Conservation (phyloP, 2,329 filamentous ascomycete genomes). For the Apiospora kogelbergensis region DNA sequence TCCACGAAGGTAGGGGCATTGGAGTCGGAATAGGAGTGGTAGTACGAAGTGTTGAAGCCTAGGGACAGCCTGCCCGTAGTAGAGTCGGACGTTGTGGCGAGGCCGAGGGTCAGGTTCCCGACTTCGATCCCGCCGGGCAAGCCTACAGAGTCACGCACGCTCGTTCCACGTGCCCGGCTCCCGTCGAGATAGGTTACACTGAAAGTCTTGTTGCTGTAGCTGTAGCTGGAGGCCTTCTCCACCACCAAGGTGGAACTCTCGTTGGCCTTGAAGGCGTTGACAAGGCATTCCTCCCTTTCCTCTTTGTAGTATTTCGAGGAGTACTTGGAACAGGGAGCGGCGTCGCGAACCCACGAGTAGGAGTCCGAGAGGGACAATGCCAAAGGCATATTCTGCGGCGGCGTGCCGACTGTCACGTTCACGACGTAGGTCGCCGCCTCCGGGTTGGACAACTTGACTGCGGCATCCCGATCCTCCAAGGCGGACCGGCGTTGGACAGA, state of each 20-base stretch:
- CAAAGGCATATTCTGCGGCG: conserved; percentile 28
- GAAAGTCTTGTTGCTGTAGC: conserved; percentile 14
- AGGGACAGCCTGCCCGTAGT: conserved; percentile 30
- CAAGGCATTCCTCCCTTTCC: neutral
- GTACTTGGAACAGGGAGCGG: conserved; percentile 1
- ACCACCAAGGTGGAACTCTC: conserved; percentile 21
- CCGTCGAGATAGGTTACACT: conserved; percentile 14
- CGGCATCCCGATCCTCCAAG: neutral
- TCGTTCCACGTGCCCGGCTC: conserved; percentile 19
- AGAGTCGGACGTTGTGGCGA: conserved; percentile 18
- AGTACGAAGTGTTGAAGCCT: conserved; percentile 23
- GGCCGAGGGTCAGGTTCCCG: conserved; percentile 29
- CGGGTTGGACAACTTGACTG: neutral
- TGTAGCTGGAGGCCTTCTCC: neutral
- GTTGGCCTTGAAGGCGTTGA: conserved; percentile 13
- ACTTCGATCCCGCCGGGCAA: conserved; percentile 23
- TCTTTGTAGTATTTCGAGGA: neutral
- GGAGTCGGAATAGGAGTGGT: neutral
- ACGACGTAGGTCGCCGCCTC: conserved; percentile 11
- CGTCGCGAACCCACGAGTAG: conserved; percentile 30
- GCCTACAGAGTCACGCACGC: conserved; percentile 28
- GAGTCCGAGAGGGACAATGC: conserved; percentile 23
- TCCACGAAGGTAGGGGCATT: conserved; percentile 21
- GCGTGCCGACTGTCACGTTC: conserved; percentile 20
- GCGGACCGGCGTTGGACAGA: conserved; percentile 7